Percentiles rank a stretch among this genome's conserved stretches.
phyloP scores from a whole-genome alignment of 2,329 filamentous ascomycete genomes.

The Grosmannia huntii region DNA sequence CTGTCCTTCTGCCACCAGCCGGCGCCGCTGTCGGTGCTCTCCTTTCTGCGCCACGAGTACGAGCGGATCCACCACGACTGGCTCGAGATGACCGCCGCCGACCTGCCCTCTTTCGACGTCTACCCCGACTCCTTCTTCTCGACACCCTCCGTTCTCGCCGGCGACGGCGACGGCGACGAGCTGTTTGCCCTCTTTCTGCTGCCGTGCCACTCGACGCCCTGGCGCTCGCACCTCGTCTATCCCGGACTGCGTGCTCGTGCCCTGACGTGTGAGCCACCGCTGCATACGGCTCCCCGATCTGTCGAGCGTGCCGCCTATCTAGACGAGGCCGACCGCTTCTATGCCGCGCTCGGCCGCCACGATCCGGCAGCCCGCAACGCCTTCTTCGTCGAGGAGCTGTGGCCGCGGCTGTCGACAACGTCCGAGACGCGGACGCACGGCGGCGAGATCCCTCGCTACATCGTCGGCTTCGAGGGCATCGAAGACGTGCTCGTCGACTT shows the following conservation, averaged over 20 bases:
- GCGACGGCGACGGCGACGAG: conserved; percentile 22
- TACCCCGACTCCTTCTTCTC: conserved; percentile 13
- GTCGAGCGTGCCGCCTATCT: conserved; percentile 55
- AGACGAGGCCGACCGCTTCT: conserved; percentile 89
- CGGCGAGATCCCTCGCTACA: conserved; percentile 38
- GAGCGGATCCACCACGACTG: conserved; percentile 39
- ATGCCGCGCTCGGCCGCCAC: conserved; percentile 39
- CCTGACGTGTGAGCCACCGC: conserved; percentile 78
- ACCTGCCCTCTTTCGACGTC: conserved; percentile 20
- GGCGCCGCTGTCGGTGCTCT: conserved; percentile 62
- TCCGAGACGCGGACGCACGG: neutral
- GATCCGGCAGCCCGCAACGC: neutral
- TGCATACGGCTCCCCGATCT: conserved; percentile 48
- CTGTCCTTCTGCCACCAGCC: conserved; percentile 68
- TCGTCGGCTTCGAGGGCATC: conserved; percentile 49
- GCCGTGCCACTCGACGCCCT: conserved; percentile 92
- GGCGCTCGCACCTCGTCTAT: conserved; percentile 77
- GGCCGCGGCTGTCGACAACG: conserved; percentile 15
- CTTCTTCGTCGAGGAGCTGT: conserved; percentile 47
- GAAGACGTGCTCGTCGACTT: conserved; percentile 35
- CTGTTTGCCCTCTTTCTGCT: conserved; percentile 72
- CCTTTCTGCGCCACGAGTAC: conserved; percentile 64
- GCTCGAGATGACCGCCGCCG: conserved; percentile 17
- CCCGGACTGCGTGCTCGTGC: conserved; percentile 67
- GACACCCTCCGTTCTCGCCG: neutral